Percentiles rank a stretch among this genome's conserved stretches.
Conservation (phyloP, 495 filamentous ascomycete species). For the Aspergillus nidulans region DNA sequence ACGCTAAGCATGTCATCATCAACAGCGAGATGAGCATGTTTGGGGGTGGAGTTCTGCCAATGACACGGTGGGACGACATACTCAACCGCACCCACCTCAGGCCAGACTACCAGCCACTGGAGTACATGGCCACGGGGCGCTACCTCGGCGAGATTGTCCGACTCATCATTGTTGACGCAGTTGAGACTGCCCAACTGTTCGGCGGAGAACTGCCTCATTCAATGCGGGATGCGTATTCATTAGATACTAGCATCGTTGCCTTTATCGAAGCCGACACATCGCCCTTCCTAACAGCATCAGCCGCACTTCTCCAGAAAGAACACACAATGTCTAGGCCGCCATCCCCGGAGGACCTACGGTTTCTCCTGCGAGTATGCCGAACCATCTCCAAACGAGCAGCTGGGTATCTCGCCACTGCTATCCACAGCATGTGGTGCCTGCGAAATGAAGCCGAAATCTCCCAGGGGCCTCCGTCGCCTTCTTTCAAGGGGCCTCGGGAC, state of each 20-base stretch:
- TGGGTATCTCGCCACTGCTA: slow-evolving; percentile 58
- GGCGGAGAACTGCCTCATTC: slow-evolving; percentile 52
- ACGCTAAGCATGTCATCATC: slow-evolving; percentile 62
- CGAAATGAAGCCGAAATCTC: slow-evolving; percentile 46
- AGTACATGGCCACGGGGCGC: slow-evolving; percentile 83
- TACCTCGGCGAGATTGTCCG: slow-evolving; percentile 84
- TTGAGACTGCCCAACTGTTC: slow-evolving; percentile 45
- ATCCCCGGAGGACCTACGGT: slow-evolving; percentile 49
- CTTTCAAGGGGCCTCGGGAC: slow-evolving; percentile 32
- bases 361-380: slow-evolving; percentile 48
- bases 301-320: slow-evolving; percentile 45
- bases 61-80: slow-evolving; percentile 69
- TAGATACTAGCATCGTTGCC: slow-evolving; percentile 68
- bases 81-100: slow-evolving; percentile 66
- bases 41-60: slow-evolving; percentile 61
- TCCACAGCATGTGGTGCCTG: slow-evolving; percentile 61
- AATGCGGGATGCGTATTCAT: slow-evolving; percentile 58
- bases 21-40: slow-evolving; percentile 91
- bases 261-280: slow-evolving; percentile 48
- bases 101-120: slow-evolving; percentile 83
- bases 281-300: slow-evolving; percentile 39
- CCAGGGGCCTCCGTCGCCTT: slow-evolving; percentile 17
- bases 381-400: slow-evolving; percentile 58
- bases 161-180: slow-evolving; percentile 69
- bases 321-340: slow-evolving; percentile 45